These are phyloP conservation scores for Epipyxis sp. DNA, from an alignment of 108 stramenopile species.

Conservation along the genomic window DNA sequence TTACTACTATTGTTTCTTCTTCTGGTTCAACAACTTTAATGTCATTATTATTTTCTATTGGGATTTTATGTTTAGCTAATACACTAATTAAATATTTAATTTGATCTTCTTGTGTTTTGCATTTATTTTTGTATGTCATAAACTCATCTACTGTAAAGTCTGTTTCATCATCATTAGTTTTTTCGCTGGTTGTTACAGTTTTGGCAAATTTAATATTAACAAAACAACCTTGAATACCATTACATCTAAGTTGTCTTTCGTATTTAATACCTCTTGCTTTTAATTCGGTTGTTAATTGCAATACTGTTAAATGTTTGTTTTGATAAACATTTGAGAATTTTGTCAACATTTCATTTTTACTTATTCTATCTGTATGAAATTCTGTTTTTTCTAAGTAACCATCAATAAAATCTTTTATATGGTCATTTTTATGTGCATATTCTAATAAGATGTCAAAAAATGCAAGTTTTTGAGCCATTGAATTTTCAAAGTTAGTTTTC, in stretches of 20 bases:
- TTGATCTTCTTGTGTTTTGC: too few species aligned
- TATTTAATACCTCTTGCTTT: constrained; percentile 1
- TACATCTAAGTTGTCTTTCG: neutral
- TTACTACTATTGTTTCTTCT: too few species aligned
- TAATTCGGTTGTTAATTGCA: neutral
- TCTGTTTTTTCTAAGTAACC: neutral
- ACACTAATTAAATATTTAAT: too few species aligned
- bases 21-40: too few species aligned
- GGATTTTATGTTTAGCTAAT: too few species aligned
- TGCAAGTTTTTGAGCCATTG: neutral
- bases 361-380: neutral
- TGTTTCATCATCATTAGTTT: too few species aligned
- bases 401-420: constrained; percentile 26
- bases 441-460: neutral
- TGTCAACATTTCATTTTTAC: neutral
- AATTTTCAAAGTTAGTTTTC: too few species aligned
- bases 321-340: neutral
- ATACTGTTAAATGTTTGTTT: constrained; percentile 15
- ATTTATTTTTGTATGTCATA: too few species aligned
- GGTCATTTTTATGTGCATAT: neutral
- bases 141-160: too few species aligned
- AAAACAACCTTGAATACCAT: constrained; percentile 21
- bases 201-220: neutral
- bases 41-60: too few species aligned
- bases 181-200: too few species aligned